Evolutionary conservation across 1,139 yeast species (phyloP), one percentile per base, ranked within the genome.

Genomic region (Sugiyamaella grinbergsii): DNA sequence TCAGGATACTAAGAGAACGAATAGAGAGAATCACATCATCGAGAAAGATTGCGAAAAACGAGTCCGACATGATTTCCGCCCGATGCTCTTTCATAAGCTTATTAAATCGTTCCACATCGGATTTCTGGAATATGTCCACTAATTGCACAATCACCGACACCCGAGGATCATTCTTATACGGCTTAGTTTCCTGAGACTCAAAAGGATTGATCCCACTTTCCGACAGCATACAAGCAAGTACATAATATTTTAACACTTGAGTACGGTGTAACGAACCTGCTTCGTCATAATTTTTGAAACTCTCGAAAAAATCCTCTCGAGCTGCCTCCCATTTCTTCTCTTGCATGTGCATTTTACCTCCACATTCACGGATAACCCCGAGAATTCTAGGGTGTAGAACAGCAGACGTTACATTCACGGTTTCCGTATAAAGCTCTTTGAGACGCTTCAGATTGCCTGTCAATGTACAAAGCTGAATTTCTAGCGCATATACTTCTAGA

Each of bases 201-300:
- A 85, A 84, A 0, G 90, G 89, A 59, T 83, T 82, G 54, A 85
- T 80, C 47, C 74, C 77, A 51, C 80, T 79, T 55, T 81, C 83
- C 13, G 86, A 78, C 43, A 87, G 68, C 56, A 86, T 71, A 6
- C 85, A 81, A 24, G 88, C 79, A 8, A 86, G 64, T 2, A 83
- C 81, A 56, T 83, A 75, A 64, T 82, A 83, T 57, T 81, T 80
- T 56, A 87, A 72, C 3, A 82, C 79, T 22, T 68, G 65, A 29
- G 77, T 72, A 53, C 87, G 76, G 44, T 72, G 72, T 18, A 72
- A 66, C 51, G 85, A 81, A 1, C 94, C 95, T 23, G 88, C 84
- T 66, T 86, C 95, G 64, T 87, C 94, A 65, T 81, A 86, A 57
- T 79, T 82, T 59, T 83, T 83, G 67, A 87, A 87, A 49, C 87